phyloP scores from a whole-genome alignment of 1,139 yeast genomes.

The Suhomyces bolitotheri region DNA sequence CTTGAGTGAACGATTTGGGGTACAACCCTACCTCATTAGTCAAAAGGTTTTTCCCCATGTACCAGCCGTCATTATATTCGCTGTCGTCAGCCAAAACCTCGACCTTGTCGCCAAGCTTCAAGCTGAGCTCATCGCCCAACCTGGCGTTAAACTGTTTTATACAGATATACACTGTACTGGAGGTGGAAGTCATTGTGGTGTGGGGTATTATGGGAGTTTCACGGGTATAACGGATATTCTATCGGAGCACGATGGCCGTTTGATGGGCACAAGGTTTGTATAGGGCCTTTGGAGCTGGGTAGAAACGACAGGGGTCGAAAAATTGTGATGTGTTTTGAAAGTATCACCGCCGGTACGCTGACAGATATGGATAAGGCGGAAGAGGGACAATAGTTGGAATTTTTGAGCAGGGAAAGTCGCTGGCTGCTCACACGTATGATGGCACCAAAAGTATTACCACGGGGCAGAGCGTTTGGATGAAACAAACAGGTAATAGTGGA shows the following conservation, averaged over 20 bases:
- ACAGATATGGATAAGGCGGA: too few species aligned
- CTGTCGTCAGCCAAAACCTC: conserved; percentile 90
- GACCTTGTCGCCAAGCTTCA: conserved; percentile 80
- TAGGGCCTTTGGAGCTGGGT: too few species aligned
- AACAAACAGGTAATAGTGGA: too few species aligned
- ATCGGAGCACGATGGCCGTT: neutral
- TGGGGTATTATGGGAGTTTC: too few species aligned
- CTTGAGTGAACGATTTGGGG: conserved; percentile 80
- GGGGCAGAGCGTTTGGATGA: too few species aligned
- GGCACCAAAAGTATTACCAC: too few species aligned
- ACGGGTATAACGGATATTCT: conserved; percentile 1
- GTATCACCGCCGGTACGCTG: too few species aligned
- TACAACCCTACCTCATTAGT: conserved; percentile 80
- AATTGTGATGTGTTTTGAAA: too few species aligned
- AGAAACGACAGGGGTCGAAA: too few species aligned
- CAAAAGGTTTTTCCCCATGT: conserved; percentile 73
- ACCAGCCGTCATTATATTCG: conserved; percentile 98
- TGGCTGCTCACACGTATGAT: too few species aligned
- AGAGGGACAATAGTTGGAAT: too few species aligned
- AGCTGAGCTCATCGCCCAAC: conserved; percentile 82
- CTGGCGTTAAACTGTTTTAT: conserved; percentile 86
- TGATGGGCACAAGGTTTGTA: neutral
- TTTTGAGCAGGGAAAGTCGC: too few species aligned
- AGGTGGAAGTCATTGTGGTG: conserved; percentile 9
- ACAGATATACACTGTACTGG: conserved; percentile 45